A percentile compares a stretch with the other conserved stretches of the same genome.
These are phyloP conservation scores for Rugiboletus extremiorientalis DNA, from an alignment of 1,284 basidiomycete species.

Conservation along the genomic window DNA sequence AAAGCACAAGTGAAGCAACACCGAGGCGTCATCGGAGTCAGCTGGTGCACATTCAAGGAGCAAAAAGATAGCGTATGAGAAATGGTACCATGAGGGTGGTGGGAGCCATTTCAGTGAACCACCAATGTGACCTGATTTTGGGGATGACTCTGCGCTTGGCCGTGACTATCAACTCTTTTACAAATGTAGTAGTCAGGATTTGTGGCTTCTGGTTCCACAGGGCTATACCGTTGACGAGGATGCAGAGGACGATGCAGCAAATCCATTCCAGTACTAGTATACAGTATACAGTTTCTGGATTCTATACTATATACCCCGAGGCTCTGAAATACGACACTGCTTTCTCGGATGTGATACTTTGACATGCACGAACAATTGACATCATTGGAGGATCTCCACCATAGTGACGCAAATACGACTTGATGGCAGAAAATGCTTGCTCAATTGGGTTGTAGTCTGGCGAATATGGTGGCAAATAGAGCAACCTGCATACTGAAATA, in stretches of 20 bases:
- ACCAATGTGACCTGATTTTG: background rate
- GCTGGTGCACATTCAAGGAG: background rate
- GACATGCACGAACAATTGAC: background rate
- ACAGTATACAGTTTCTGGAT: too few species aligned
- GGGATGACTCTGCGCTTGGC: background rate
- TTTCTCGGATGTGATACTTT: background rate
- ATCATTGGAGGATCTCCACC: background rate
- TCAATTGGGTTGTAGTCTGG: background rate
- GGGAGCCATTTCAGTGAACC: background rate
- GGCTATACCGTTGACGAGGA: background rate
- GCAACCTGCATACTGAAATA: background rate
- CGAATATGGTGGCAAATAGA: background rate
- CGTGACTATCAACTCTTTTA: background rate
- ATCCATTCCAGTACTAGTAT: too few species aligned
- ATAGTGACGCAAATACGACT: background rate
- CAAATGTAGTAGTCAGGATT: background rate
- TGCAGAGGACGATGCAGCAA: too few species aligned
- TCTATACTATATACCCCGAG: background rate
- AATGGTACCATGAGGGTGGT: background rate
- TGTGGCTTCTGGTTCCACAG: background rate
- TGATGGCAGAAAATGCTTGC: background rate
- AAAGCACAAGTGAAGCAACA: conserved; percentile 1
- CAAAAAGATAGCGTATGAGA: conserved; percentile 7
- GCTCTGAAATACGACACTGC: background rate
- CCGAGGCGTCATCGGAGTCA: background rate